Conservation (phyloP, 805 yeast species). For the Barnettozyma vustinii region DNA sequence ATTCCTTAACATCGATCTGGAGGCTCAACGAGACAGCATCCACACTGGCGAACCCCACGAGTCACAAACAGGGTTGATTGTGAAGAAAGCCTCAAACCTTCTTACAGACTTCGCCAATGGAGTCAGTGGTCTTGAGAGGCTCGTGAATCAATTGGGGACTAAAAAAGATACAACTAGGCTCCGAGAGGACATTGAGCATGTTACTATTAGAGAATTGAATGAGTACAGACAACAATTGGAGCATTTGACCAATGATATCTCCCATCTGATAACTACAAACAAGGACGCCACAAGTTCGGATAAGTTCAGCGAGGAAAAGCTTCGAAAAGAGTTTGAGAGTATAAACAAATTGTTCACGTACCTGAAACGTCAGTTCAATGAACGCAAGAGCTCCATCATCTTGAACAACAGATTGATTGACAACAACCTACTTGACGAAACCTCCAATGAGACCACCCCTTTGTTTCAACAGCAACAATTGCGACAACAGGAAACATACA, state of each 20-base stretch:
- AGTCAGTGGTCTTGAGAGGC: constrained; percentile 45
- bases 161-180: constrained; percentile 32
- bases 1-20: constrained; percentile 26
- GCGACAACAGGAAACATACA: constrained; percentile 32
- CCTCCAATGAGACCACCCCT: constrained; percentile 18
- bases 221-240: constrained; percentile 30
- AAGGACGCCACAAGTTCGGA: constrained; percentile 14
- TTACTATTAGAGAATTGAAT: constrained; percentile 16
- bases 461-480: constrained; percentile 24
- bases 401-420: constrained; percentile 27
- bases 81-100: constrained; percentile 23
- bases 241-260: constrained; percentile 25
- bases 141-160: constrained; percentile 47
- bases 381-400: constrained; percentile 37
- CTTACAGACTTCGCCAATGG: constrained; percentile 40
- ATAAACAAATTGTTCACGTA: constrained; percentile 41
- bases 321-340: constrained; percentile 50
- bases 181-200: constrained; percentile 29
- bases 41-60: constrained; percentile 4
- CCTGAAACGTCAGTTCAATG: constrained; percentile 43
- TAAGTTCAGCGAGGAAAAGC: constrained; percentile 32
- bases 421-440: constrained; percentile 16
- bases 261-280: constrained; percentile 17
- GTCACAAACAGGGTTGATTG: constrained; percentile 18
- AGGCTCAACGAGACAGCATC: constrained; percentile 19